A percentile compares a stretch with the other conserved stretches of the same genome.
phyloP scores from a whole-genome alignment of 371 early-diverging fungal species.

The Rhizopus delemar region DNA sequence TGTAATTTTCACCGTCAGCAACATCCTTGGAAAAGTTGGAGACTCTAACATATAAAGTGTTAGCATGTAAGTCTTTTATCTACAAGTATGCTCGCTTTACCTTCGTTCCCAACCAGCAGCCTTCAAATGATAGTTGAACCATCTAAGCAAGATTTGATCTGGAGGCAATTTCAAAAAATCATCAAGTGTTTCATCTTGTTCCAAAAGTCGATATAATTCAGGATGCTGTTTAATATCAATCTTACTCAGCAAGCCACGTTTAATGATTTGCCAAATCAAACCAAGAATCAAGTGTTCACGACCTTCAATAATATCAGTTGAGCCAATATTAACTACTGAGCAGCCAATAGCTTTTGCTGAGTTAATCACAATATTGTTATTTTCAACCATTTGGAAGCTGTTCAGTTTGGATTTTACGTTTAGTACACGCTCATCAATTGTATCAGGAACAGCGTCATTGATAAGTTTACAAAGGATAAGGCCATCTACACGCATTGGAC shows the following conservation, averaged over 20 bases:
- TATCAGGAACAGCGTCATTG: constrained; percentile 94
- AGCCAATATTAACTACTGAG: constrained; percentile 94
- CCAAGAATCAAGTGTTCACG: constrained; percentile 94
- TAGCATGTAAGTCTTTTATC: neutral
- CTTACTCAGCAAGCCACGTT: constrained; percentile 91
- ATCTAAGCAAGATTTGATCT: constrained; percentile 92
- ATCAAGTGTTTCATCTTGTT: constrained; percentile 89
- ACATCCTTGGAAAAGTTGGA: constrained; percentile 91
- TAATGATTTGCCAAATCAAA: constrained; percentile 97
- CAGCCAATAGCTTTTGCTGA: constrained; percentile 98
- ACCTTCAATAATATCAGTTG: constrained; percentile 92
- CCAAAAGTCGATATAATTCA: constrained; percentile 91
- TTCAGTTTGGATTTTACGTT: constrained; percentile 81
- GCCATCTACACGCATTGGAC: constrained; percentile 67
- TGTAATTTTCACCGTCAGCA: constrained; percentile 94
- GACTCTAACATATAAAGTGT: constrained; percentile 50
- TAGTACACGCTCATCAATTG: constrained; percentile 96
- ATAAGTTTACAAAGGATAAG: constrained; percentile 94
- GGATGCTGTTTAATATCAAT: constrained; percentile 96
- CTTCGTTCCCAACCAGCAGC: constrained; percentile 85
- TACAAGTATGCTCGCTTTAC: constrained; percentile 26
- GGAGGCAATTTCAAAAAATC: constrained; percentile 89
- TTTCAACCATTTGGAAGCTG: constrained; percentile 96
- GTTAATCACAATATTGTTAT: constrained; percentile 96
- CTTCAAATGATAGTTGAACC: constrained; percentile 97